These are phyloP conservation scores for Arthrobotrys entomopaga DNA, from an alignment of 2,329 filamentous ascomycete genomes.

Conservation along the genomic window DNA sequence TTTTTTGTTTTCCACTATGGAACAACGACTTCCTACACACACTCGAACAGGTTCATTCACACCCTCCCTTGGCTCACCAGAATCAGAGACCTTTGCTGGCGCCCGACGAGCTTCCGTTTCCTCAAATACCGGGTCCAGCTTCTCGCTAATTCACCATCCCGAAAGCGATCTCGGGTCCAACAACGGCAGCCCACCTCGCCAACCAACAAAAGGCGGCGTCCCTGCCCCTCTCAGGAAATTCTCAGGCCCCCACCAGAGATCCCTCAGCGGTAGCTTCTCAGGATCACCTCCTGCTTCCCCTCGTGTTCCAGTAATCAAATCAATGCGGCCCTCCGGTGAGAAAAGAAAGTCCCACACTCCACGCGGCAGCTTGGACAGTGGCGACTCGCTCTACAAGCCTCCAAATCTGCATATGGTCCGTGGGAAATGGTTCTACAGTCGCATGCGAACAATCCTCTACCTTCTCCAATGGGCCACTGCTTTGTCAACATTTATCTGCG, in stretches of 20 bases:
- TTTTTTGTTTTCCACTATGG: conserved; percentile 41
- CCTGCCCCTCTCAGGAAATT: conserved; percentile 18
- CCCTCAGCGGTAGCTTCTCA: conserved; percentile 29
- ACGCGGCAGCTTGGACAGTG: conserved; percentile 45
- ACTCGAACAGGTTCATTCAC: conserved; percentile 50
- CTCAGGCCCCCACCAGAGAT: conserved; percentile 40
- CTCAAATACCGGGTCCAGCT: conserved; percentile 47
- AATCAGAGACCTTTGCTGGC: conserved; percentile 47
- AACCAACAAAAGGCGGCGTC: conserved; percentile 3
- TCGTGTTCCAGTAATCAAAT: conserved; percentile 49
- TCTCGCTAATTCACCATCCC: conserved; percentile 54
- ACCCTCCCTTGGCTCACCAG: conserved; percentile 50
- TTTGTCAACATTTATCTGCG: conserved; percentile 41
- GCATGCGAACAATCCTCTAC: conserved; percentile 47
- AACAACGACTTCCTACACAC: conserved; percentile 53
- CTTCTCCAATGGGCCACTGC: conserved; percentile 42
- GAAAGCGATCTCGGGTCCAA: conserved; percentile 50
- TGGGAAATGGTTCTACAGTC: conserved; percentile 52
- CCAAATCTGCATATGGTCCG: conserved; percentile 53
- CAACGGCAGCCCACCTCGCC: conserved; percentile 38
- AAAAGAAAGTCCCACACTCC: conserved; percentile 48
- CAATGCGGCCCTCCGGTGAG: conserved; percentile 52
- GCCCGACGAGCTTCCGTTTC: conserved; percentile 44
- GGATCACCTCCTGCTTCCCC: conserved; percentile 44
- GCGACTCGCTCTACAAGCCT: conserved; percentile 39